Evolutionary conservation across 225 moss, liverwort and hornwort species (phyloP).

Genomic region (Physcomitrellopsis africana): DNA sequence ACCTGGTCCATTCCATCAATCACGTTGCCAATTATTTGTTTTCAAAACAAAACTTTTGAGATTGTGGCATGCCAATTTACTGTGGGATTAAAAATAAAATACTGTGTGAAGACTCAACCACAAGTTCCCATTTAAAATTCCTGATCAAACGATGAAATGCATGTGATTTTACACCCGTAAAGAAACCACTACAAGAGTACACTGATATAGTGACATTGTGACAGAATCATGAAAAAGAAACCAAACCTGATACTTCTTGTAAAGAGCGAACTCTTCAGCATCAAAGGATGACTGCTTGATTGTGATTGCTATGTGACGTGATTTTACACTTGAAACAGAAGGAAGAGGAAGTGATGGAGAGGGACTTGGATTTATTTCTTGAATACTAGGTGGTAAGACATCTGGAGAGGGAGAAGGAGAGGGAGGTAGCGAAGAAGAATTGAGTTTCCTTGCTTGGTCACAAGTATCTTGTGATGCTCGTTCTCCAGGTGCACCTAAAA

Average conservation of each 20-base stretch:
- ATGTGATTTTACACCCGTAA: background rate
- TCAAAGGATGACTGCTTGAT: constrained; percentile 83
- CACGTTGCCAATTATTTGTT: constrained; percentile 25
- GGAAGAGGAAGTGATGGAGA: constrained; percentile 10
- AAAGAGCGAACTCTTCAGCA: constrained; percentile 86
- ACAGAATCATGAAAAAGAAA: constrained; percentile 20
- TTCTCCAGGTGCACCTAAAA: constrained; percentile 42
- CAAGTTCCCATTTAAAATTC: background rate
- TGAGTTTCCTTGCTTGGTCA: constrained; percentile 25
- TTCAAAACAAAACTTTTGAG: constrained; percentile 9
- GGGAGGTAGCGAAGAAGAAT: constrained; percentile 3
- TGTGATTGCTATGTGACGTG: constrained; percentile 57
- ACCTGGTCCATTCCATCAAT: constrained; percentile 51
- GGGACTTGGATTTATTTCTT: constrained; percentile 25
- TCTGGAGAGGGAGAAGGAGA: constrained; percentile 19
- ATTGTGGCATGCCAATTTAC: background rate
- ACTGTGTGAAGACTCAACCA: background rate
- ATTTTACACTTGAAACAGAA: constrained; percentile 31
- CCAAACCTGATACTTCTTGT: constrained; percentile 88
- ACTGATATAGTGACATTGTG: background rate
- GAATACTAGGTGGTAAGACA: constrained; percentile 28
- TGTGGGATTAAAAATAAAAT: background rate
- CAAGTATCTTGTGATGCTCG: constrained; percentile 31
- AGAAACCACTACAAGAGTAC: background rate
- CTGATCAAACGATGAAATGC: constrained; percentile 1